Evolutionary conservation across 2,329 filamentous ascomycete genomes (phyloP).

Genomic region (Cucurbitaria berberidis): DNA sequence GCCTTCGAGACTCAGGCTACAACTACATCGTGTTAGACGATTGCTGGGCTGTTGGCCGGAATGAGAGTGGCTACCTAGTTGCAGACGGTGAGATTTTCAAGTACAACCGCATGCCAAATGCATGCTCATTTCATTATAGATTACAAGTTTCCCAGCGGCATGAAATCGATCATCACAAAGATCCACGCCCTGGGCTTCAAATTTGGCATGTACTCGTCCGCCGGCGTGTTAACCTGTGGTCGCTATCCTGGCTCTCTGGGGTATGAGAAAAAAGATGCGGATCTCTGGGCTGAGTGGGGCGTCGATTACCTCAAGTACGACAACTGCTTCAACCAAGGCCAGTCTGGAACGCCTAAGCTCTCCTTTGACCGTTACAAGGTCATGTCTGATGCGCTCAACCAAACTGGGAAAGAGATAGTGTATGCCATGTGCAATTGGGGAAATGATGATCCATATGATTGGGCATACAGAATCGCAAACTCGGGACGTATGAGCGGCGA

Average conservation of each 20-base stretch:
- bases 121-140: too few species aligned
- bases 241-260: constrained; percentile 54
- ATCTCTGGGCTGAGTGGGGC: constrained; percentile 59
- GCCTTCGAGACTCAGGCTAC: constrained; percentile 58
- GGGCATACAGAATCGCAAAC: constrained; percentile 45
- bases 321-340: constrained; percentile 59
- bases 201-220: too few species aligned
- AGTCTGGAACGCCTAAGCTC: constrained; percentile 50
- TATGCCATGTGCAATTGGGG: constrained; percentile 61
- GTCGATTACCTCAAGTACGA: constrained; percentile 59
- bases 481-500: constrained; percentile 39
- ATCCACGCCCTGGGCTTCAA: too few species aligned
- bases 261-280: constrained; percentile 60
- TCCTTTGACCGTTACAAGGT: constrained; percentile 57
- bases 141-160: too few species aligned
- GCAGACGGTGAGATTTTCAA: too few species aligned
- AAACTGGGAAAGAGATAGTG: constrained; percentile 53
- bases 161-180: too few species aligned
- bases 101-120: too few species aligned
- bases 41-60: constrained; percentile 58
- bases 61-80: constrained; percentile 52
- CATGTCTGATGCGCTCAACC: constrained; percentile 57
- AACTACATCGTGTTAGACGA: constrained; percentile 61
- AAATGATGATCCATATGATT: constrained; percentile 55
- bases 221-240: constrained; percentile 54